Base-by-base conservation (phyloP, 2,329 filamentous ascomycete species). In the Paracoccidioides lutzii region DNA sequence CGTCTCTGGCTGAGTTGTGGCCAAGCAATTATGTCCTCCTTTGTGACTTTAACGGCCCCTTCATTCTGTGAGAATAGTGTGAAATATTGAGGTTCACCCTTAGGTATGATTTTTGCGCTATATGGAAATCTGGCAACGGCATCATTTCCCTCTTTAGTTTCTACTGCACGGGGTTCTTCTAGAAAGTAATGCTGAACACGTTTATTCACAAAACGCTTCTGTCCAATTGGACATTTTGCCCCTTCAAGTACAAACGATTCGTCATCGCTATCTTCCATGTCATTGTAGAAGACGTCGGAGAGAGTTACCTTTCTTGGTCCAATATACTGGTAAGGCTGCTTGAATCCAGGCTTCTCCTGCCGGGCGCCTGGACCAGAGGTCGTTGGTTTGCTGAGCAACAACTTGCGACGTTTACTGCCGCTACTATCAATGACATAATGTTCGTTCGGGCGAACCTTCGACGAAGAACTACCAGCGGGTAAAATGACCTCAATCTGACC, bases 261-360 rank as follows among this genome's bases (percentile, higher is more conserved):
- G n/a, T 65, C 57, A n/a, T 59, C 61, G 10, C 65, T 57, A 35
- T 68, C 65, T 30, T 60, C 60, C 33, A 58, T 69, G 55, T 51
- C 66, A 61, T 55, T 69, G 56, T 76, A 77, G 61, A 77, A 77
- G 4, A 77, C 55, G 50, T 71, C 64, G 50, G 73, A 67, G 4
- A 71, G 62, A 30, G 64, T 60, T n/a, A 74, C 55, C 35, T 66
- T 67, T n/a, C 32, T 15, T 9, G 52, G 50, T 14, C 40, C 28
- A 4, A 55, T 14, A 33, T 57, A 57, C 30, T 37, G 22, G 42
- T 9, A n/a, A 32, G 37, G 28, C 28, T 42, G 15, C 30, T 42
- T 37, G 33, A 52, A 8, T 9, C 8, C 28, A 30, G 48, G 33
- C 9, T 50, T 38, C 46, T 50, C 46, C 15, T 50, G 15, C 15